Evolutionary conservation across 345 rosid genomes (phyloP).

Genomic region (Hevea brasiliensis): DNA sequence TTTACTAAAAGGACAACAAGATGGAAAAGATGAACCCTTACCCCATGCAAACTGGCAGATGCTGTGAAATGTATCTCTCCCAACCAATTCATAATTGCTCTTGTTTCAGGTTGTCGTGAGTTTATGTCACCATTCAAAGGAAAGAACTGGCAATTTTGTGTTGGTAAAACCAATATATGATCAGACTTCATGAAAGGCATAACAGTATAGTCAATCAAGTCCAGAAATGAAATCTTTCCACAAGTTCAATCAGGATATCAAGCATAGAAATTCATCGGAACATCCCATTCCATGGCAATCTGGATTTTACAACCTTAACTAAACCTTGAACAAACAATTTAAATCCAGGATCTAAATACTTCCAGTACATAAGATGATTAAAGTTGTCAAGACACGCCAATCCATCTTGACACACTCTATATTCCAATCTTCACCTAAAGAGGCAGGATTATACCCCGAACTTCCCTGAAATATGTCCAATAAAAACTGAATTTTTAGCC

Average conservation of each 20-base stretch:
- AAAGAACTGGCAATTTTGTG: constrained; percentile 59
- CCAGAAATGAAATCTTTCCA: neutral
- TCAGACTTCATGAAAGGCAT: constrained; percentile 16
- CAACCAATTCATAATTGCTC: constrained; percentile 83
- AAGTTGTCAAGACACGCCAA: neutral
- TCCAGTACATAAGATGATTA: neutral
- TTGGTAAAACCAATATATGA: constrained; percentile 21
- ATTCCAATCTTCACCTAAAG: constrained; percentile 1
- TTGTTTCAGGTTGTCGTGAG: constrained; percentile 82
- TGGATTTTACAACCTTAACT: neutral
- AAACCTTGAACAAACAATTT: neutral
- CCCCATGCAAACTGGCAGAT: constrained; percentile 96
- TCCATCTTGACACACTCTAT: neutral
- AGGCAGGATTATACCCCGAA: neutral
- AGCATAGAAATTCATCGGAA: neutral
- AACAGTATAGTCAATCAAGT: neutral
- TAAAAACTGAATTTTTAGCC: neutral
- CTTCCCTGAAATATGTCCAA: neutral
- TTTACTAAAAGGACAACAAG: constrained; percentile 13
- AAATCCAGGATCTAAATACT: neutral
- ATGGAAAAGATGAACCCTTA: constrained; percentile 26
- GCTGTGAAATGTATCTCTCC: constrained; percentile 71
- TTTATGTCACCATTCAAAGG: constrained; percentile 58
- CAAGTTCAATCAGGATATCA: neutral
- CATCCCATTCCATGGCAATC: neutral